Evolutionary conservation across 345 rosid species (phyloP), one percentile per base, ranked within the genome.

Genomic region (Citrus hindsii): DNA sequence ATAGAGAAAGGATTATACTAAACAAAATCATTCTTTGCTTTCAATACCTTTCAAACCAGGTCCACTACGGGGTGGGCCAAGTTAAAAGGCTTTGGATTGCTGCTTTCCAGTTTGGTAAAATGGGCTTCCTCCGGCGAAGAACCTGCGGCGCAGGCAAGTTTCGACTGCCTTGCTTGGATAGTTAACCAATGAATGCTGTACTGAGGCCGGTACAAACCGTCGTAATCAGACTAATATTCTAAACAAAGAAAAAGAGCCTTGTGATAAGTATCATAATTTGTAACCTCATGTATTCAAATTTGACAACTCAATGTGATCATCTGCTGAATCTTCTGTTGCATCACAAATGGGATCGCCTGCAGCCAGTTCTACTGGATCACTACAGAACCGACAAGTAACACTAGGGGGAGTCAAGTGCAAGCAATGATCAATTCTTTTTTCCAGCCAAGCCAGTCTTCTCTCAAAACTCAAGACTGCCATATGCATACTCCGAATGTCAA

Each of bases 401-500:
- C 16, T 27, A 78, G 91, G 86, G 75, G 87, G 88, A 35, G 74
- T 75, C 33, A 84, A 64, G 84, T 83, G 83, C 89, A 92, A 77
- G 79, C 92, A 89, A 38, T 86, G 84, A 13, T 89, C 86, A 0
- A 85, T 87, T 79, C 89, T 88, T 73, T 87, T 86, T 75, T 91
- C 98, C 84, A 90, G 66, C 97, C 94, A 93, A 80, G 87, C 93
- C 30, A 95, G 70, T 84, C 94, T 90, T 77, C 87, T 95, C 86
- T 95, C 98, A 25, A 93, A 84, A 58, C 90, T 85, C 84, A 92
- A 67, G 18, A 92, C 93, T 67, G 88, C 92, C 27, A 80, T 71
- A 71, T 95, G 97, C 95, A 95, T 88, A 65, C 78, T 84, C 74
- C 94, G 85, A 30, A 76, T 76, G 65, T 92, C 95, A 7, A 95